phyloP scores from a whole-genome alignment of 208 protist genomes.

The Paratrypanosoma confusum region DNA sequence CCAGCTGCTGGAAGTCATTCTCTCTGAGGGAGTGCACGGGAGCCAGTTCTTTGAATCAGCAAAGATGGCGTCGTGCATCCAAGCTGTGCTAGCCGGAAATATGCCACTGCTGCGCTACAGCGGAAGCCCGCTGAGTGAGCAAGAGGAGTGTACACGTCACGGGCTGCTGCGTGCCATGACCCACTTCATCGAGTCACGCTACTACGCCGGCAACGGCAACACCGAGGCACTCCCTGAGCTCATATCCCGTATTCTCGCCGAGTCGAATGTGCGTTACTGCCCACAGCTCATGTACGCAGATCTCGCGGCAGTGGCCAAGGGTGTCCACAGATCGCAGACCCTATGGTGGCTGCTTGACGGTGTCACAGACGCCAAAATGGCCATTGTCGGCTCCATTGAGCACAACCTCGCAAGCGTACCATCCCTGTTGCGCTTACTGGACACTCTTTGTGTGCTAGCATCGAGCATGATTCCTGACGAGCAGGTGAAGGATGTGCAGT shows the following conservation, averaged over 20 bases:
- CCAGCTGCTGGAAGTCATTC: conserved; percentile 39
- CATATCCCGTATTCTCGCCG: conserved; percentile 23
- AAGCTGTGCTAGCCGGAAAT: conserved; percentile 38
- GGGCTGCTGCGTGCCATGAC: conserved; percentile 47
- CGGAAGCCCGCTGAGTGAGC: conserved; percentile 7
- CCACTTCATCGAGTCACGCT: conserved; percentile 57
- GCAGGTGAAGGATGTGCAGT: conserved; percentile 26
- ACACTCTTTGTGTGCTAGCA: conserved; percentile 29
- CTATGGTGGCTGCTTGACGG: conserved; percentile 39
- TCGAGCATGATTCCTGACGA: conserved; percentile 25
- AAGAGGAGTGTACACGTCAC: conserved; percentile 24
- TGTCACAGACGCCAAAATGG: conserved; percentile 17
- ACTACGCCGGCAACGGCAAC: conserved; percentile 53
- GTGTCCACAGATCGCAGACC: conserved; percentile 51
- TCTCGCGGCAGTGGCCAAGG: conserved; percentile 46
- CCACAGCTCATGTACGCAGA: conserved; percentile 31
- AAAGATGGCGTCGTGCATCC: conserved; percentile 39
- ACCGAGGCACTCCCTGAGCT: conserved; percentile 28
- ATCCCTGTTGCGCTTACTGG: conserved; percentile 32
- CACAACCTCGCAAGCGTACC: conserved; percentile 13
- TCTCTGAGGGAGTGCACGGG: conserved; percentile 34
- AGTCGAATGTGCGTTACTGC: conserved; percentile 17
- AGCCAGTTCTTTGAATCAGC: conserved; percentile 48
- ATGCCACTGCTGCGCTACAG: conserved; percentile 22
- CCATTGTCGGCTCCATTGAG: conserved; percentile 21